Base-by-base conservation (phyloP, 768 basidiomycete genomes). In the Lactarius hatsudake region DNA sequence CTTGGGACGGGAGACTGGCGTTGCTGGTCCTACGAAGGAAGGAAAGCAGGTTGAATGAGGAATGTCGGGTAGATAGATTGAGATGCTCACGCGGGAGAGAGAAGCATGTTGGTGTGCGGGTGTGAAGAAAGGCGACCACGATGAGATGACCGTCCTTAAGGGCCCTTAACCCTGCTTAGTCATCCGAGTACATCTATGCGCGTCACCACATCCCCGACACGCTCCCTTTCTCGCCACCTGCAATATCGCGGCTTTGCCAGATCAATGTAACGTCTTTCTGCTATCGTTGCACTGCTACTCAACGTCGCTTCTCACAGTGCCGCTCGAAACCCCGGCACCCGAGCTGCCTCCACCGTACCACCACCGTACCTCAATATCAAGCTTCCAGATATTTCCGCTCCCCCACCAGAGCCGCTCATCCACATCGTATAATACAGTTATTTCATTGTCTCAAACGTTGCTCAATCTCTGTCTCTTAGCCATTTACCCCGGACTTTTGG, bases 31-130 rank as follows among this genome's bases (percentile, higher is more conserved):
- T 93, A 73, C 32, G 69, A 70, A 77, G 72, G 71, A 79, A 73
- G 70, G 79, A 73, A 71, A 76, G 74, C 68, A 78, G 75, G 70
- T 71, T 73, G 73, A 68, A 72, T 72, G 76, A 59, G 45, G 65
- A 26, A 38, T 30, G 72, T 59, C 67, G 69, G 73, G 55, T 61
- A 66, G 68, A 66, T 68, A 55, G 59, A 30, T 67, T 69, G 71
- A 72, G 74, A 72, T 30, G 76, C 81, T 80, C 76, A 93, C 91
- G 90, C 86, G 76, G 91, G 91, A 71, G 90, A 92, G 77, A 86
- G 86, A 73, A 93, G 86, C 91, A 93, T 92, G 77, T 69, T 45
- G 51, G 51, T 26, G 51, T 53, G 51, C 51, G 26, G 26, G 51
- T 53, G 51, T 34, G 76, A 59, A 23, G 59, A 73, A 63, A 48